Base-by-base conservation (phyloP, 768 basidiomycete genomes). In the Leccinellum rugosiceps region DNA sequence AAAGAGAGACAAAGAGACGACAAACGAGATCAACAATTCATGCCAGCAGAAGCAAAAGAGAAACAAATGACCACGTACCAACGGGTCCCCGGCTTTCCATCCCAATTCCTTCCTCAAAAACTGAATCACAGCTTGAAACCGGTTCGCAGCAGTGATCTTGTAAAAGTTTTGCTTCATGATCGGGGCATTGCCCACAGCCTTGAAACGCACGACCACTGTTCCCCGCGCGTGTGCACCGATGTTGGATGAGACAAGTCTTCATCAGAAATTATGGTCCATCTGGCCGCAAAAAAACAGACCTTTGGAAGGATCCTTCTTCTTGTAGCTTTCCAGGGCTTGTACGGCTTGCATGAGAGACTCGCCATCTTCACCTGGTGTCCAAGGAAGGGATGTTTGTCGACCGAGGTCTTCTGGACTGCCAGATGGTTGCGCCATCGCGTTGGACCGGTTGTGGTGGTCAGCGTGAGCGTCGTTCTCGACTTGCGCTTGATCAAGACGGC, bases 151-250 rank as follows among this genome's bases (percentile, higher is more conserved):
- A 0, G 94, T 94, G 67, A 98, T 95, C 79, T 95, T 96, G 84
- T 94, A 98, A 65, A 95, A 91, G 76, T 96, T 98, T 75, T 96
- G 92, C 76, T 90, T 95, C 95, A 99, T 97, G 66, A 99, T 94
- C 0, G 96, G 96, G 1, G 95, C 96, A 65, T 96, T 95, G 47
- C 96, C 96, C 10, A 97, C 91, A 2, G 96, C 94, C 71, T 95
- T 95, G 83, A 99, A 99, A 45, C 94, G 87, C 10, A 99, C 92
- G 60, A 98, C 87, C 51, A 98, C 96, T 98, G 70, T 47, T 4
- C 13, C n/a, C 46, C 2, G 10, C 4, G 8, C 32, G 17, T 15
- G 6, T 11, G 13, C n/a, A 14, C 19, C 50, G 10, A 43, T 25
- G 31, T 9, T 21, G 9, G 30, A 50, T 2, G 23, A 28, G 43